These are phyloP conservation scores for Avena eriantha DNA, from an alignment of 176 grass and related monocot genomes.

Conservation along the genomic window DNA sequence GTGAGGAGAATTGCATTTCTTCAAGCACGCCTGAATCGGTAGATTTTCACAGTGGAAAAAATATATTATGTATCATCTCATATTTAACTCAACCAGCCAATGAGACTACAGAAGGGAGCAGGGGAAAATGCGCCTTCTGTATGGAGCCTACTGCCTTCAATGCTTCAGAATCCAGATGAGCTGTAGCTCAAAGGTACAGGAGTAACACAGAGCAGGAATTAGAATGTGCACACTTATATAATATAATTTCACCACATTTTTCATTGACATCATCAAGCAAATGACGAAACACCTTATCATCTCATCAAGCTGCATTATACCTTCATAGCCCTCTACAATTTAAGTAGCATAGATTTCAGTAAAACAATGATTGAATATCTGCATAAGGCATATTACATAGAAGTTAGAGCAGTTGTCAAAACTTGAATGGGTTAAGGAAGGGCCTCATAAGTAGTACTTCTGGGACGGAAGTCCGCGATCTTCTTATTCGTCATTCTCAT, in stretches of 20 bases:
- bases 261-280: background rate
- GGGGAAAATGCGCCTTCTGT: too few species aligned
- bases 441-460: conserved; percentile 52
- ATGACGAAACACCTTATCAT: background rate
- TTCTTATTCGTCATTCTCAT: conserved; percentile 76
- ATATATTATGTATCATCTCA: background rate
- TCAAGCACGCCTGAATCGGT: too few species aligned
- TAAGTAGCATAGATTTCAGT: conserved; percentile 72
- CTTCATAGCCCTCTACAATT: conserved; percentile 59
- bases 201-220: background rate
- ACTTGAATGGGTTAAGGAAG: conserved; percentile 58
- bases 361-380: background rate
- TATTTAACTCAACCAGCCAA: background rate
- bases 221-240: background rate
- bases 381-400: background rate
- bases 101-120: background rate
- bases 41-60: background rate
- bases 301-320: background rate
- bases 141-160: too few species aligned
- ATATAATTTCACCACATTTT: background rate
- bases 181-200: too few species aligned
- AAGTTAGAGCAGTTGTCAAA: conserved; percentile 9
- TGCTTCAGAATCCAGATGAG: too few species aligned
- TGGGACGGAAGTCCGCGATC: conserved; percentile 60
- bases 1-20: too few species aligned